Percentiles rank a stretch among this genome's conserved stretches.
phyloP scores from a whole-genome alignment of 352 stramenopile species.

The Pythium grandisporangium region DNA sequence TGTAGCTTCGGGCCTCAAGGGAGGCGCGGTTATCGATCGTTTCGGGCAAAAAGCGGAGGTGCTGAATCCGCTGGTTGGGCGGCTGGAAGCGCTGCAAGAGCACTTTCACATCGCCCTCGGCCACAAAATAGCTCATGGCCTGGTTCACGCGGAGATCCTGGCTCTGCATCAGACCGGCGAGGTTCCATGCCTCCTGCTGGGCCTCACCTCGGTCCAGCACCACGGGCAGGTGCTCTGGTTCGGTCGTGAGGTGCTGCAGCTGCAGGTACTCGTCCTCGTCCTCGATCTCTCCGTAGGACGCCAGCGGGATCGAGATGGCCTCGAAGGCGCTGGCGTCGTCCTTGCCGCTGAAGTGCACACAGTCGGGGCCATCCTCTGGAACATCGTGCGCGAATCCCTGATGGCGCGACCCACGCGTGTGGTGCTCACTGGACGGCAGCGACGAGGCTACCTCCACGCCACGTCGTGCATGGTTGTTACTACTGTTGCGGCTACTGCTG shows the following conservation, averaged over 20 bases:
- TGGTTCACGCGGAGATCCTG: slow-evolving; percentile 79
- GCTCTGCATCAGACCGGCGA: slow-evolving; percentile 60
- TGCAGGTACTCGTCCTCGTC: slow-evolving; percentile 25
- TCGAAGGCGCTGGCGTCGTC: slow-evolving; percentile 40
- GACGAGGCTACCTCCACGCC: not conserved
- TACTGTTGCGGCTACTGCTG: not conserved
- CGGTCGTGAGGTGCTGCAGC: slow-evolving; percentile 38
- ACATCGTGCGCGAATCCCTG: slow-evolving; percentile 9
- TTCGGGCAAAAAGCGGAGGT: slow-evolving; percentile 67
- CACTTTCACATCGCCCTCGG: slow-evolving; percentile 50
- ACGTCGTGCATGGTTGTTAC: not conserved
- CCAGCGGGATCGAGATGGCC: slow-evolving; percentile 41
- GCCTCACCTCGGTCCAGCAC: slow-evolving; percentile 64
- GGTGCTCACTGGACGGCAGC: not conserved
- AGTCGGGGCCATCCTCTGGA: slow-evolving; percentile 33
- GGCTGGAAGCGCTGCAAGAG: slow-evolving; percentile 67
- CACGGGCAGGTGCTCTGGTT: slow-evolving; percentile 47
- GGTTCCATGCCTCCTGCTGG: slow-evolving; percentile 60
- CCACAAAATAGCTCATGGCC: slow-evolving; percentile 64
- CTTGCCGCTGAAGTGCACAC: slow-evolving; percentile 23
- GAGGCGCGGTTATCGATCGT: slow-evolving; percentile 77
- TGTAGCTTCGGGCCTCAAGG: slow-evolving; percentile 68
- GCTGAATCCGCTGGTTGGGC: slow-evolving; percentile 59
- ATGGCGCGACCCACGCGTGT: not conserved
- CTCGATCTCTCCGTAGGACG: slow-evolving; percentile 42